A percentile compares a stretch with the other conserved stretches of the same genome.
Evolutionary conservation across 1,139 yeast species (phyloP).

Genomic region (Hyphopichia pseudoburtonii): DNA sequence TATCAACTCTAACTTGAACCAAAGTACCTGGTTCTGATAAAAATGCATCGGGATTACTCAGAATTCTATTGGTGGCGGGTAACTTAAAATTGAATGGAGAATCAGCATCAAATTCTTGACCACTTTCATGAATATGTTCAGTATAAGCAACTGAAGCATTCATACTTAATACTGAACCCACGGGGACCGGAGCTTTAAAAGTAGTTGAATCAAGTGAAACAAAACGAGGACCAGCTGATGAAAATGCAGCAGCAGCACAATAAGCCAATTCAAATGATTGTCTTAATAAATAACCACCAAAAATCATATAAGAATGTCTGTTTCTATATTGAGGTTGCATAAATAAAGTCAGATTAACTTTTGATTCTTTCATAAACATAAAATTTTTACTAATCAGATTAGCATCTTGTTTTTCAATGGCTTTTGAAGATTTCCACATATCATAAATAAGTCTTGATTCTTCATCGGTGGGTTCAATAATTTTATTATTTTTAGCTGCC

Average conservation of each 20-base stretch:
- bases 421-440: conserved; percentile 66
- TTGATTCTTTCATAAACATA: conserved; percentile 69
- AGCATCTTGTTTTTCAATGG: conserved; percentile 27
- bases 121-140: conserved; percentile 58
- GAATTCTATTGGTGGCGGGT: conserved; percentile 57
- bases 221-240: conserved; percentile 81
- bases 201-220: conserved; percentile 89
- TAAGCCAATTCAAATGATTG: conserved; percentile 92
- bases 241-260: conserved; percentile 86
- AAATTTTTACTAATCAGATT: conserved; percentile 47
- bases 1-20: conserved; percentile 85
- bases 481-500: conserved; percentile 62
- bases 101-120: conserved; percentile 31
- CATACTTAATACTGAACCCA: conserved; percentile 83
- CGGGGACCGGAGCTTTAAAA: conserved; percentile 92
- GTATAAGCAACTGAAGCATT: conserved; percentile 83
- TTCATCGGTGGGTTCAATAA: conserved; percentile 66
- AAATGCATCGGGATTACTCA: conserved; percentile 56
- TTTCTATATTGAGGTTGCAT: conserved; percentile 97
- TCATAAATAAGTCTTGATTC: conserved; percentile 76
- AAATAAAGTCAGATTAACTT: conserved; percentile 69
- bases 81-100: conserved; percentile 50
- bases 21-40: conserved; percentile 81
- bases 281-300: conserved; percentile 89
- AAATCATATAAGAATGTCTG: conserved; percentile 90